Evolutionary conservation across 306 rosid species (phyloP).

Genomic region (Citrullus mucosospermus): DNA sequence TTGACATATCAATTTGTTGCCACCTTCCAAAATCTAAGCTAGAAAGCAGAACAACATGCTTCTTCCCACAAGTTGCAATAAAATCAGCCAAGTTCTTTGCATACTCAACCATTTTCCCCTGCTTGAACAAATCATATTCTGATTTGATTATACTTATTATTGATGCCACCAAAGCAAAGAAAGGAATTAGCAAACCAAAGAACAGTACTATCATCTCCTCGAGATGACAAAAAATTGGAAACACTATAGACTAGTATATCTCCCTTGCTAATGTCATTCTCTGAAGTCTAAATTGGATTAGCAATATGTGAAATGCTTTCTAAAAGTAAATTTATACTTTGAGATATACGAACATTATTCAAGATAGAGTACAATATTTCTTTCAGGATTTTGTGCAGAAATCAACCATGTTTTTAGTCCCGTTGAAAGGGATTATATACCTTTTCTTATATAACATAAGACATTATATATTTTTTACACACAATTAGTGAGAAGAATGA

Average conservation of each 20-base stretch:
- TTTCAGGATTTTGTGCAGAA: neutral
- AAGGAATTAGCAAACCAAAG: neutral
- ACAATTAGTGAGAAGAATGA: neutral
- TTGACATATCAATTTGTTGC: slow-evolving; percentile 71
- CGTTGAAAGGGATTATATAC: neutral
- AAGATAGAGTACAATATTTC: neutral
- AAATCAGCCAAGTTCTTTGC: slow-evolving; percentile 66
- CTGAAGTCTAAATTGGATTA: neutral
- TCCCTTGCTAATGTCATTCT: neutral
- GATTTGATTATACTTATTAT: neutral
- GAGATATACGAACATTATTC: neutral
- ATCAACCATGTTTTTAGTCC: neutral
- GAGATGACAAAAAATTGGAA: neutral
- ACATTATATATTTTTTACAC: neutral
- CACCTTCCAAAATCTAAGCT: slow-evolving; percentile 90
- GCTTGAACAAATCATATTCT: slow-evolving; percentile 13
- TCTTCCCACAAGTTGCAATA: slow-evolving; percentile 53
- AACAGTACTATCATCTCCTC: neutral
- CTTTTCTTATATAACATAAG: neutral
- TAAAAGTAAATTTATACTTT: neutral
- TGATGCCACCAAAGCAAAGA: neutral
- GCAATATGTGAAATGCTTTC: neutral
- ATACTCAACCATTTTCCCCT: slow-evolving; percentile 73
- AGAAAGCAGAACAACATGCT: slow-evolving; percentile 64
- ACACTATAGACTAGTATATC: neutral